A percentile compares a stretch with the other conserved stretches of the same genome.
Evolutionary conservation across 2,329 filamentous ascomycete species (phyloP).

Genomic region (Neofusicoccum sp.): DNA sequence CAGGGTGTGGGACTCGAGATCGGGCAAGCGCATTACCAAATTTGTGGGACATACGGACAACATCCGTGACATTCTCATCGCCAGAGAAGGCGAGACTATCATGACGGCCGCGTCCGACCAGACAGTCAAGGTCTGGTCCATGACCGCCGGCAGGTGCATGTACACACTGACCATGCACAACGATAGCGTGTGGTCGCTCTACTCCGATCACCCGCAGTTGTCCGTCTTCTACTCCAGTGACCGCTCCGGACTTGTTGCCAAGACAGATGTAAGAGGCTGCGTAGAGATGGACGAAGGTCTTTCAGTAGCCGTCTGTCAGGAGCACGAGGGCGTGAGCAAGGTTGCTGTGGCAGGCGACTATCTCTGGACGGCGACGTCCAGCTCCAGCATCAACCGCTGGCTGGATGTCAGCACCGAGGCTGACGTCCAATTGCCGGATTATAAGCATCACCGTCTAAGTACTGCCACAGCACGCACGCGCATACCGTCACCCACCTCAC

Average conservation of each 20-base stretch:
- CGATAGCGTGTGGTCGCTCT: conserved; percentile 94
- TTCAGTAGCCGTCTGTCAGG: conserved; percentile 86
- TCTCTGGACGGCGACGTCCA: conserved; percentile 86
- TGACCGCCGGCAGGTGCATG: conserved; percentile 93
- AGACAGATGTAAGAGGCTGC: conserved; percentile 81
- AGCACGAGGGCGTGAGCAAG: conserved; percentile 77
- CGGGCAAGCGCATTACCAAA: conserved; percentile 88
- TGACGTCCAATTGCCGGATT: conserved; percentile 59
- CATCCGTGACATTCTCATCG: conserved; percentile 85
- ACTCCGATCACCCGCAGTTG: conserved; percentile 80
- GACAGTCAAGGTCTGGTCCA: conserved; percentile 97
- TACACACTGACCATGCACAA: conserved; percentile 99
- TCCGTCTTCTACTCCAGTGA: conserved; percentile 94
- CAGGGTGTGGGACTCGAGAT: conserved; percentile 84
- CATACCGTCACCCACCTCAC: conserved; percentile 41
- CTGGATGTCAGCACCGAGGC: conserved; percentile 76
- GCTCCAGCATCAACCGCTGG: conserved; percentile 92
- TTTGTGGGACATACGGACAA: conserved; percentile 97
- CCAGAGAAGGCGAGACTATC: conserved; percentile 82
- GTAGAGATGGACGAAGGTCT: conserved; percentile 82
- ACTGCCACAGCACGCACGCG: conserved; percentile 40
- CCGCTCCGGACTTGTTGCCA: conserved; percentile 88
- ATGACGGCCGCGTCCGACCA: conserved; percentile 94
- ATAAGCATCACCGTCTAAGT: conserved; percentile 54
- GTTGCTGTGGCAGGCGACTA: conserved; percentile 65